Conservation (phyloP, 1,139 yeast genomes). For the Candida tetrigidarum region DNA sequence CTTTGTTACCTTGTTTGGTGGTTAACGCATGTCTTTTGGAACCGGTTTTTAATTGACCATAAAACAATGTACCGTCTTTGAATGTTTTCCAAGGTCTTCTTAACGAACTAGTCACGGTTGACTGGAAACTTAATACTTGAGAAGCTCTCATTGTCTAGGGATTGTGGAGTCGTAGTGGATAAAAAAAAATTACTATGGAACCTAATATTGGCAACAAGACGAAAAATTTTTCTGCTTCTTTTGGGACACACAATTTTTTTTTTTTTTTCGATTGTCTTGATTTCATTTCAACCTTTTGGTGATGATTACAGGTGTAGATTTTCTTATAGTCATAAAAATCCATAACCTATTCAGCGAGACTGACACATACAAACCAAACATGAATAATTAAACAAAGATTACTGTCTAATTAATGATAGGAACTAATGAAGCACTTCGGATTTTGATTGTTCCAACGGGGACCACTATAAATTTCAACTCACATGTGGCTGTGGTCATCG, state of each 20-base stretch:
- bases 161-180: no score
- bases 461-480: no score
- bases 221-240: constrained; percentile 1
- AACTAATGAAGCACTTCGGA: no score
- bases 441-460: no score
- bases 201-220: not conserved
- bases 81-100: constrained; percentile 91
- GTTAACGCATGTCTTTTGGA: constrained; percentile 85
- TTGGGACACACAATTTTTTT: not conserved
- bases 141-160: constrained; percentile 66
- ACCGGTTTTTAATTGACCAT: constrained; percentile 77
- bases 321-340: no score
- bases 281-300: no score
- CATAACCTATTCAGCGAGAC: no score
- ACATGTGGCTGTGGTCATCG: not conserved
- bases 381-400: no score
- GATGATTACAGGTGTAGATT: no score
- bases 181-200: no score
- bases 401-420: no score
- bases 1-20: constrained; percentile 93
- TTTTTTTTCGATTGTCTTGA: not conserved
- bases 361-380: no score
- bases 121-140: constrained; percentile 53
- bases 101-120: constrained; percentile 53
- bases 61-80: constrained; percentile 82